Evolutionary conservation across 768 basidiomycete species (phyloP).

Genomic region (Boletales sp.): DNA sequence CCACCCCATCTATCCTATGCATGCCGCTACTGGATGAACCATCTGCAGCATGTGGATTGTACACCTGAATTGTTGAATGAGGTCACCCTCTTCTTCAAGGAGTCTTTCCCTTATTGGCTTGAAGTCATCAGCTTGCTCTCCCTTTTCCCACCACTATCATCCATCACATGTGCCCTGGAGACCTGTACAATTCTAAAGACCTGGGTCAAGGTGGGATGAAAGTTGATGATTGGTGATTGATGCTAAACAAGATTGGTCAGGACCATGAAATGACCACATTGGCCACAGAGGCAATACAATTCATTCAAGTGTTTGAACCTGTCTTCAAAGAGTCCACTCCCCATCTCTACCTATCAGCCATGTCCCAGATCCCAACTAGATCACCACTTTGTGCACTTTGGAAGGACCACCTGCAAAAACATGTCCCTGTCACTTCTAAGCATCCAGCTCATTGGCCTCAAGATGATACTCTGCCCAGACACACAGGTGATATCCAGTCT

Average conservation of each 20-base stretch:
- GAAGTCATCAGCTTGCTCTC: constrained; percentile 2
- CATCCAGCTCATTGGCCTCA: not conserved
- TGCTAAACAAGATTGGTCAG: not conserved
- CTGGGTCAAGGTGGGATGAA: not conserved
- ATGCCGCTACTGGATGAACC: not conserved
- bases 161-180: not conserved
- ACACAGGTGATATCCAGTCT: not conserved
- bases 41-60: not conserved
- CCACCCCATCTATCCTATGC: not conserved
- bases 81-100: not conserved
- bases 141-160: not conserved
- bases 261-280: not conserved
- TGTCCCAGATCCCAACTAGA: not conserved
- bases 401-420: not conserved
- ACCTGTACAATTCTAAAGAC: not conserved
- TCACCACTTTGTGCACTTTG: not conserved
- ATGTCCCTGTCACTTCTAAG: not conserved
- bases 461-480: not conserved
- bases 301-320: not conserved
- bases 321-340: not conserved
- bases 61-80: not conserved
- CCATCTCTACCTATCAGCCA: not conserved
- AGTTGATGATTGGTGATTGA: not conserved
- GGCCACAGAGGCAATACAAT: not conserved
- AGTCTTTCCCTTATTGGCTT: not conserved